These are phyloP conservation scores for Tulasnella sp. DNA, from an alignment of 768 basidiomycete species.

Conservation along the genomic window DNA sequence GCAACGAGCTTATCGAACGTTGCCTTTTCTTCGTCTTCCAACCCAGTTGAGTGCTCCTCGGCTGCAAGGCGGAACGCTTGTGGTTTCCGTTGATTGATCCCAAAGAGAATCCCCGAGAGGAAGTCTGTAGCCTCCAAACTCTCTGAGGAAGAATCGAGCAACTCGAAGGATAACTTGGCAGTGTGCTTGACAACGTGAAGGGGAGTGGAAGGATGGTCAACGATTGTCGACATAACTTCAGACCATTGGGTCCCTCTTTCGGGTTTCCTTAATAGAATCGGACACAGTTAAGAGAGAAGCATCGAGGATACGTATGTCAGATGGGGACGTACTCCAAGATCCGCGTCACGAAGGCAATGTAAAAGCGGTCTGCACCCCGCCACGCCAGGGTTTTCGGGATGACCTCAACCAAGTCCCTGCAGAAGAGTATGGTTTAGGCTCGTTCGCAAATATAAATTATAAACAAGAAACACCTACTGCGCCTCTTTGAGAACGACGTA, in stretches of 20 bases:
- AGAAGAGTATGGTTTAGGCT: neutral
- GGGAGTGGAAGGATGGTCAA: neutral
- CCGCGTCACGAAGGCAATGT: slow-evolving; percentile 29
- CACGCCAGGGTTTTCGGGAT: slow-evolving; percentile 40
- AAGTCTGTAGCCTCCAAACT: neutral
- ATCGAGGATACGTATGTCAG: neutral
- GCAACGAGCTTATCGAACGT: slow-evolving; percentile 5
- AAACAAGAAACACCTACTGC: neutral
- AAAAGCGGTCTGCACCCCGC: slow-evolving; percentile 49
- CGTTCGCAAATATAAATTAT: neutral
- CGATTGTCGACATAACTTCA: neutral
- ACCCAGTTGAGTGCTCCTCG: neutral
- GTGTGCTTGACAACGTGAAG: slow-evolving; percentile 16
- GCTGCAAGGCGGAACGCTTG: neutral
- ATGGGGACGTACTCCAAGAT: slow-evolving; percentile 22
- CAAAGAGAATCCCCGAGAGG: neutral
- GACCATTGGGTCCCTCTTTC: neutral
- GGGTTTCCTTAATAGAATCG: neutral
- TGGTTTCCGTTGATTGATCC: neutral
- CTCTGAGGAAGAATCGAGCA: neutral
- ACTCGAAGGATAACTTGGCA: neutral
- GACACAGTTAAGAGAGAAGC: neutral
- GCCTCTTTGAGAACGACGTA: slow-evolving; percentile 37
- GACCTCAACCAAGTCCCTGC: slow-evolving; percentile 44
- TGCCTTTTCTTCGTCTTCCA: neutral